Conservation (phyloP, 225 moss, liverwort and hornwort species). For the Sphagnum tenellum region DNA sequence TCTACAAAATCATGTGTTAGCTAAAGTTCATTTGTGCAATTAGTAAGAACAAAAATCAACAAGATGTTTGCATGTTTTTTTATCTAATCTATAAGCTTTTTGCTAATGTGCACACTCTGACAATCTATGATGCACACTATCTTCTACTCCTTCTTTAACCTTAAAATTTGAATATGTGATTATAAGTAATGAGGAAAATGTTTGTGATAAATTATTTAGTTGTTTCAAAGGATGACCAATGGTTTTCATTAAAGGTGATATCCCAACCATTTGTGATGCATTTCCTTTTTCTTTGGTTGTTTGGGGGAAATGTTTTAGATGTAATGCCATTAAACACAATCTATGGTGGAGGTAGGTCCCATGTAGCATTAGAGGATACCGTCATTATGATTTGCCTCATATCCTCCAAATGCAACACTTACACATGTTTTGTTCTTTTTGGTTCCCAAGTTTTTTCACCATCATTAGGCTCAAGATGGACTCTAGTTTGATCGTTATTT, state of each 20-base stretch:
- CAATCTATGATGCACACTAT: no score
- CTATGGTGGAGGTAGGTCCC: not conserved
- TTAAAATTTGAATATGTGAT: no score
- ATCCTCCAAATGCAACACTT: not conserved
- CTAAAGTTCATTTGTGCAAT: no score
- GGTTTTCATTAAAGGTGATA: not conserved
- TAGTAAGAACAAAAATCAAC: no score
- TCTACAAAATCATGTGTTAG: no score
- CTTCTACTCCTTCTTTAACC: no score
- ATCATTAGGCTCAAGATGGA: not conserved
- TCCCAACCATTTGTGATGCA: not conserved
- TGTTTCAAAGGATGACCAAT: not conserved
- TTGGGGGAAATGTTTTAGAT: not conserved
- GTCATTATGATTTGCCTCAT: not conserved
- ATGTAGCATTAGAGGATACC: not conserved
- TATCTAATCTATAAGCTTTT: no score
- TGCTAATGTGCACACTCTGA: no score
- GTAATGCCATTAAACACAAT: not conserved
- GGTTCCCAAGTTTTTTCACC: not conserved
- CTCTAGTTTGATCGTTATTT: not conserved
- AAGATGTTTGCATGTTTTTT: no score
- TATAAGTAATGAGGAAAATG: no score
- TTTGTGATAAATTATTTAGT: no score
- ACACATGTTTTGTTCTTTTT: not conserved
- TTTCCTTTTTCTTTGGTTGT: not conserved